Evolutionary conservation across 768 basidiomycete genomes (phyloP), one percentile per base, ranked within the genome.

Genomic region (Lactarius indigo): DNA sequence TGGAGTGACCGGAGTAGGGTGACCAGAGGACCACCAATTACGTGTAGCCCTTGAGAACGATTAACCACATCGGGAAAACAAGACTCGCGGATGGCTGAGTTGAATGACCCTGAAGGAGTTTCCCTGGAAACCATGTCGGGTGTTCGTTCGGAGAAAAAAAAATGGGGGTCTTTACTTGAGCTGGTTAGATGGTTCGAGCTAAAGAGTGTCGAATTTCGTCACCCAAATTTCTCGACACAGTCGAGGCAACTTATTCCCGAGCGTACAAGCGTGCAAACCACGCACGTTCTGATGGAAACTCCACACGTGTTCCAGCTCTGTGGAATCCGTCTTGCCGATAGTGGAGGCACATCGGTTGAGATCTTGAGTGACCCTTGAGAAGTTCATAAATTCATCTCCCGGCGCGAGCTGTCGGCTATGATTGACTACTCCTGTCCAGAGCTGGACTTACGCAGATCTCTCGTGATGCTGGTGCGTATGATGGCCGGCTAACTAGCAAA

Each of bases 401-500:
- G n/a, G 94, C 74, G 77, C 77, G 55, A 88, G 87, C 83, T 39
- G 75, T 81, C 52, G 75, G 89, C 10, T 96, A 83, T 73, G 87
- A 95, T 68, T 94, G 91, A 35, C 35, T 35, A 37, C 77, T 91
- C 90, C 9, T 90, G 90, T 73, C 82, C 85, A 1, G 91, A 96
- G 77, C 77, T 95, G 20, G 85, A 96, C 73, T 77, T 85, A 85
- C 85, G 3, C 73, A 70, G 47, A 76, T 96, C 26, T 89, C 91
- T 10, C 78, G 82, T 58, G 78, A 83, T 20, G 85, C 88, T 1
- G 94, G 94, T 18, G 91, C 92, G 5, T 84, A 87, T 69, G 94
- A 94, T 7, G 88, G 87, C 70, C 84, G 94, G 30, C 79, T 94
- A n/a, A 96, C 94, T 23, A 92, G 92, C 88, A 62, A 59, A 79